phyloP scores from a whole-genome alignment of 257 asterid species.

The Solanum commersonii region DNA sequence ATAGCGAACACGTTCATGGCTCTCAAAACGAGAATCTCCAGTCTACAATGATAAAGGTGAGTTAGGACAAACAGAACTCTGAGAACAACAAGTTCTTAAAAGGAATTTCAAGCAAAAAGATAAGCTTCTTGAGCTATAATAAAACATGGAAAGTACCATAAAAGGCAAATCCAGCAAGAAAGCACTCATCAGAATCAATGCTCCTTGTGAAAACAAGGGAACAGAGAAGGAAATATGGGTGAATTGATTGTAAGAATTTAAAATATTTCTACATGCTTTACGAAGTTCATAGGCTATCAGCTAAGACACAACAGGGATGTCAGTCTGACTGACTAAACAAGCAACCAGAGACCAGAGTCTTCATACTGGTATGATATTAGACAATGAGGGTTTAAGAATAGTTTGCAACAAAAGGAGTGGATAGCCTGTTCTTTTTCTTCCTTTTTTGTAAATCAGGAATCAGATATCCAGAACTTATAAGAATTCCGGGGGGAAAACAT shows the following conservation, averaged over 20 bases:
- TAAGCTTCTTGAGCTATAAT: background rate
- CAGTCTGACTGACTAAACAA: background rate
- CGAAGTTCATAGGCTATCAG: background rate
- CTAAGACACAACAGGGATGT: background rate
- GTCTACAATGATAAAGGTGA: conserved; percentile 26
- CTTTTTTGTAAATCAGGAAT: background rate
- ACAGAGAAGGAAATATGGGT: background rate
- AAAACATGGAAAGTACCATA: background rate
- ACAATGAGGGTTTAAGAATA: background rate
- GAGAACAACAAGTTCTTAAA: background rate
- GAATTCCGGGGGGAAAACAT: background rate
- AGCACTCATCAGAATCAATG: background rate
- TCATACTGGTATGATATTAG: background rate
- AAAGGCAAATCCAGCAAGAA: background rate
- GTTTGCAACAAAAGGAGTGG: background rate
- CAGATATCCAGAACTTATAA: background rate
- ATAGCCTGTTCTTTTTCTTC: background rate
- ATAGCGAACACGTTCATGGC: conserved; percentile 60
- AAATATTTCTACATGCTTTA: background rate
- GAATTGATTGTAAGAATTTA: background rate
- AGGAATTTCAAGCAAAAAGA: background rate
- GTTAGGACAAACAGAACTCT: background rate
- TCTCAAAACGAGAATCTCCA: conserved; percentile 77
- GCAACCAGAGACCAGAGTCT: background rate
- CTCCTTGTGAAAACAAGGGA: background rate